These are phyloP conservation scores for Alternaria sp. DNA, from an alignment of 2,329 filamentous ascomycete genomes.

Conservation along the genomic window DNA sequence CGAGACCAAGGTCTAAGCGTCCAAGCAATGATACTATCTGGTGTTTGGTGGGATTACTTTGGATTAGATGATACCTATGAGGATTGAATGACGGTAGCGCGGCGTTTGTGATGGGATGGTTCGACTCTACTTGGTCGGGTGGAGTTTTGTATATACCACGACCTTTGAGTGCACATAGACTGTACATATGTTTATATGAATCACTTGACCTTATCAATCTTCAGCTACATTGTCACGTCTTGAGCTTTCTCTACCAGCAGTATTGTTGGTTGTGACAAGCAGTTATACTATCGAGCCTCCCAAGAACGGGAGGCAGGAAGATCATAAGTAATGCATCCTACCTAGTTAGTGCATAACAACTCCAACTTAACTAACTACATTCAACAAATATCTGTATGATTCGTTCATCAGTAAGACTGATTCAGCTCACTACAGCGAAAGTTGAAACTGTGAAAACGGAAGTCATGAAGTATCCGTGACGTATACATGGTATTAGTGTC, in stretches of 20 bases:
- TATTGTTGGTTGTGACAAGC: too few species aligned
- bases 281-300: too few species aligned
- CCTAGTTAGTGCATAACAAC: too few species aligned
- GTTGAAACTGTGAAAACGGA: background rate
- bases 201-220: background rate
- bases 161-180: background rate
- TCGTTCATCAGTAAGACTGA: background rate
- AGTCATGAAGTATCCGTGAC: background rate
- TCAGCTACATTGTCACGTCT: background rate
- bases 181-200: background rate
- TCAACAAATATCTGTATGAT: background rate
- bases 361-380: too few species aligned
- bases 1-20: slow-evolving; percentile 21
- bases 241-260: background rate
- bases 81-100: background rate
- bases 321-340: background rate
- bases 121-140: background rate
- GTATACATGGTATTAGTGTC: background rate
- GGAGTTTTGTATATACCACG: slow-evolving; percentile 7
- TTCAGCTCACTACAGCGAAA: background rate
- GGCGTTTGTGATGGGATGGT: background rate
- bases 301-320: too few species aligned
- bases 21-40: background rate
- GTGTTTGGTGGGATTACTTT: background rate
- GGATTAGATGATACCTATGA: slow-evolving; percentile 6